A percentile compares a stretch with the other conserved stretches of the same genome.
These are phyloP conservation scores for Sisymbrium irio DNA, from an alignment of 345 rosid genomes.

Conservation along the genomic window DNA sequence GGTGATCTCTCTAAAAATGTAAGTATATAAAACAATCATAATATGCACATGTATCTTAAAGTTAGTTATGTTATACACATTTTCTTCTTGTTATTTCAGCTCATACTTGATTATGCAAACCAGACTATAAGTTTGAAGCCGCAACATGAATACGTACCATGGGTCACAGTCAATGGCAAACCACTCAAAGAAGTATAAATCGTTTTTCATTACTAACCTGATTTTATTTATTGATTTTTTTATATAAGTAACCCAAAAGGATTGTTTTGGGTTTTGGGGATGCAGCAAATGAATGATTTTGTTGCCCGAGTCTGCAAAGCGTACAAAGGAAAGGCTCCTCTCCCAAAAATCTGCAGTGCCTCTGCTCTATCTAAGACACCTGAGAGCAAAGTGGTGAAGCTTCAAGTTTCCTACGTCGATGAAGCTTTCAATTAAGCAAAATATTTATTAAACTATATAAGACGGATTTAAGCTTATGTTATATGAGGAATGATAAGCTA, in stretches of 20 bases:
- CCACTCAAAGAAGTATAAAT: slow-evolving; percentile 15
- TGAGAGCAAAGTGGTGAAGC: background rate
- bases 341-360: slow-evolving; percentile 17
- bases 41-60: background rate
- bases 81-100: slow-evolving; percentile 2
- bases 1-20: slow-evolving; percentile 22
- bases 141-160: slow-evolving; percentile 19
- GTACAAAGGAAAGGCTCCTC: slow-evolving; percentile 22
- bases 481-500: background rate
- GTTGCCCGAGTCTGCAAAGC: slow-evolving; percentile 24
- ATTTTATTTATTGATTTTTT: background rate
- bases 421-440: background rate
- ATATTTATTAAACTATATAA: background rate
- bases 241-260: too few relatives aligned
- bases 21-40: background rate
- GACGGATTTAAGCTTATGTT: background rate
- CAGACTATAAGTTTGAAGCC: slow-evolving; percentile 26
- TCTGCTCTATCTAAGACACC: background rate
- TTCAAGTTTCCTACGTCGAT: slow-evolving; percentile 10
- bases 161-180: slow-evolving; percentile 29
- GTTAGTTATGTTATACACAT: too few relatives aligned
- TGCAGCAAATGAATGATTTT: too few relatives aligned
- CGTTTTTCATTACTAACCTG: too few relatives aligned
- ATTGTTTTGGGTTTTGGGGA: too few relatives aligned
- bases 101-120: slow-evolving; percentile 26